These are phyloP conservation scores for Pseudomicrostroma phylloplanum DNA, from an alignment of 1,284 basidiomycete genomes.

Conservation along the genomic window DNA sequence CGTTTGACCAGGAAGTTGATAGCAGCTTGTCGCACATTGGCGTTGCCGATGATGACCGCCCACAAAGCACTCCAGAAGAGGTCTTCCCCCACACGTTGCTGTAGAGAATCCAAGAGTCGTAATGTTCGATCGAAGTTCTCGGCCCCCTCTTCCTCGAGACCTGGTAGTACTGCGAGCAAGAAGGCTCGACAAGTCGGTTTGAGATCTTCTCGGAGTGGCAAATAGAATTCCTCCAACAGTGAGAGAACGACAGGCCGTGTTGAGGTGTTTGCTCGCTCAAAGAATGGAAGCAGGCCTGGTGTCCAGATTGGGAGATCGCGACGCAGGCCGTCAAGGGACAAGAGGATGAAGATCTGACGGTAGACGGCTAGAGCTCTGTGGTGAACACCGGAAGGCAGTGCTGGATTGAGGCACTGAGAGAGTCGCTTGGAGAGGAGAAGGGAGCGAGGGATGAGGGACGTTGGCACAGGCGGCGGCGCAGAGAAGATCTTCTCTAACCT, in stretches of 20 bases:
- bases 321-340: slow-evolving; percentile 79
- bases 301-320: slow-evolving; percentile 90
- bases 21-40: slow-evolving; percentile 74
- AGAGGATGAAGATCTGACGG: slow-evolving; percentile 76
- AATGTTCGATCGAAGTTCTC: slow-evolving; percentile 96
- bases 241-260: slow-evolving; percentile 36
- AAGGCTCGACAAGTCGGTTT: slow-evolving; percentile 89
- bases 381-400: slow-evolving; percentile 91
- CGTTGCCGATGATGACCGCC: slow-evolving; percentile 85
- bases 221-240: slow-evolving; percentile 56
- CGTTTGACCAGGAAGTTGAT: slow-evolving; percentile 68
- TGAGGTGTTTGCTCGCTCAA: slow-evolving; percentile 92
- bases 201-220: slow-evolving; percentile 73
- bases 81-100: slow-evolving; percentile 61
- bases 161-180: slow-evolving; percentile 70
- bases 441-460: slow-evolving; percentile 71
- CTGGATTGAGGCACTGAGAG: slow-evolving; percentile 93
- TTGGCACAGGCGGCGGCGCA: slow-evolving; percentile 53
- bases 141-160: slow-evolving; percentile 87
- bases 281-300: slow-evolving; percentile 93
- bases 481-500: slow-evolving; percentile 85
- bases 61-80: slow-evolving; percentile 96
- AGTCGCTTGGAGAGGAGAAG: slow-evolving; percentile 89
- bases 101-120: slow-evolving; percentile 70
- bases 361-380: slow-evolving; percentile 94